Percentiles rank a stretch among this genome's conserved stretches.
These are phyloP conservation scores for Neurospora sp. DNA, from an alignment of 2,329 filamentous ascomycete species.

Conservation along the genomic window DNA sequence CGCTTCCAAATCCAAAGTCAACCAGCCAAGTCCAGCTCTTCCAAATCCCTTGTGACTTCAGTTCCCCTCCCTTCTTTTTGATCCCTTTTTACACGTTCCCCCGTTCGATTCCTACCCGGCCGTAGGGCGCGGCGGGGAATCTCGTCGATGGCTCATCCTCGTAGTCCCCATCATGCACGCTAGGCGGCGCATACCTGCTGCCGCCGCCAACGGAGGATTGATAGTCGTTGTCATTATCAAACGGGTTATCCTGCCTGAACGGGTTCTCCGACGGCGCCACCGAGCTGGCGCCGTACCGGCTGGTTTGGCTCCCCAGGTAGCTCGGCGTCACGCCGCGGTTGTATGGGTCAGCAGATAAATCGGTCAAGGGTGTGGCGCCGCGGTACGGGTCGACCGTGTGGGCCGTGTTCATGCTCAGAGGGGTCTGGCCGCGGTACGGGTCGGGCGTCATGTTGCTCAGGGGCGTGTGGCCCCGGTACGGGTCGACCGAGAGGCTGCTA, in stretches of 20 bases:
- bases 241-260: conserved; percentile 27
- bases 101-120: conserved; percentile 27
- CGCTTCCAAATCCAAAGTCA: not conserved
- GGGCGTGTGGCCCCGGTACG: conserved; percentile 2
- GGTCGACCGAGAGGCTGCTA: not conserved
- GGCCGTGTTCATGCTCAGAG: not conserved
- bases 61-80: not conserved
- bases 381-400: conserved; percentile 2
- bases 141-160: conserved; percentile 36
- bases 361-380: not conserved
- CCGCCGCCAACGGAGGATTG: conserved; percentile 22
- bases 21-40: not conserved
- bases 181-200: conserved; percentile 28
- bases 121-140: conserved; percentile 50
- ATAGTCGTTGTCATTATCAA: conserved; percentile 44
- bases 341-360: conserved; percentile 2
- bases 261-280: conserved; percentile 18
- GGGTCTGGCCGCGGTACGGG: conserved; percentile 2
- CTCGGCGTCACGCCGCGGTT: conserved; percentile 3
- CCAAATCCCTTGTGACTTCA: not conserved
- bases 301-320: conserved; percentile 16
- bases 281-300: conserved; percentile 25
- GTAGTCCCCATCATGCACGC: conserved; percentile 31
- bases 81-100: not conserved
- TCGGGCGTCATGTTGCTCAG: not conserved